Conservation (phyloP, 2,329 filamentous ascomycete species). For the Thielaviopsis populi region DNA sequence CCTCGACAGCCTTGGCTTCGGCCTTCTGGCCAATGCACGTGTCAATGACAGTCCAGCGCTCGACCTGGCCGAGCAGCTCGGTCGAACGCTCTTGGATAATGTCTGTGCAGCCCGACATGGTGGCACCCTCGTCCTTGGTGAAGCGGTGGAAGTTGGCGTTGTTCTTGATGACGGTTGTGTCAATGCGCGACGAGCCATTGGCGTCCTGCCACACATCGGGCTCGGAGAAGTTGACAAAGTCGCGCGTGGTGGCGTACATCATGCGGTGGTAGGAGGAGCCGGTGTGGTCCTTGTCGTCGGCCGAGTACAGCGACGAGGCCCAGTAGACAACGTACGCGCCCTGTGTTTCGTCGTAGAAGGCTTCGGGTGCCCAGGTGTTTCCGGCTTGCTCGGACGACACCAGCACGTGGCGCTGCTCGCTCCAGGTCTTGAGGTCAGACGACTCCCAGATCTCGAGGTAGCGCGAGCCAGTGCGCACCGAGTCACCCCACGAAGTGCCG, state of each 20-base stretch:
- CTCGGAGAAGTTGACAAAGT: conserved; percentile 35
- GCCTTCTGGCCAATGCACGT: conserved; percentile 37
- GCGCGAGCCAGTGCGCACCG: conserved; percentile 32
- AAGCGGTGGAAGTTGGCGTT: conserved; percentile 34
- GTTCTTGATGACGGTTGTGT: conserved; percentile 35
- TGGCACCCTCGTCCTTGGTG: conserved; percentile 38
- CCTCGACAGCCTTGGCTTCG: conserved; percentile 34
- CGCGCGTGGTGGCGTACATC: conserved; percentile 35
- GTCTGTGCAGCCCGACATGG: conserved; percentile 35
- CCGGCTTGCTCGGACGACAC: conserved; percentile 35
- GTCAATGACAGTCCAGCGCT: conserved; percentile 30
- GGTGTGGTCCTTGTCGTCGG: conserved; percentile 28
- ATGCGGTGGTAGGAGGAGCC: conserved; percentile 36
- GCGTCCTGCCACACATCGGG: conserved; percentile 37
- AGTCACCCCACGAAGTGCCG: conserved; percentile 36
- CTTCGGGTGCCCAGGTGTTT: conserved; percentile 40
- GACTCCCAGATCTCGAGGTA: conserved; percentile 41
- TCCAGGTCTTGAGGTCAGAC: conserved; percentile 35
- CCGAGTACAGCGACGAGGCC: conserved; percentile 30
- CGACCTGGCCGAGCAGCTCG: conserved; percentile 27
- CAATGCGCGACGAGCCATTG: conserved; percentile 33
- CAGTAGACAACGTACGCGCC: conserved; percentile 33
- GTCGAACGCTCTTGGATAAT: conserved; percentile 38
- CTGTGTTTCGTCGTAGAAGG: conserved; percentile 32
- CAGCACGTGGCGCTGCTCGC: conserved; percentile 33